Evolutionary conservation across 2,329 filamentous ascomycete species (phyloP), one percentile per base, ranked within the genome.

Genomic region (Myriangium duriaei): DNA sequence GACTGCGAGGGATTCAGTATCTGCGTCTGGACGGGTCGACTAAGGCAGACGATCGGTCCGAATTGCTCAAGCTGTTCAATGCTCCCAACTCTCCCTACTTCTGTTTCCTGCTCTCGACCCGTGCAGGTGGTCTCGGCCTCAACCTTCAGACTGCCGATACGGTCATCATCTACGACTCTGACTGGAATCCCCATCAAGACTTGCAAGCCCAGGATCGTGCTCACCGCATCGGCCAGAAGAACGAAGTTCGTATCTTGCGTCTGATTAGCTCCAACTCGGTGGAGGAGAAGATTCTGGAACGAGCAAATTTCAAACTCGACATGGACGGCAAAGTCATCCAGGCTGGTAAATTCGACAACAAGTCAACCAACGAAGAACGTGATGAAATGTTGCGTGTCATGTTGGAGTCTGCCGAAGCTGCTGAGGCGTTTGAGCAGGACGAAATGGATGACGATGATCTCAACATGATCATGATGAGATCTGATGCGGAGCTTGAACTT

Each of bases 271-370:
- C 86, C 7, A 94, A 93, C 53, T 96, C 91, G 0, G 87, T 98
- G 2, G 91, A 98, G 62, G 91, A 98, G 62, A 95, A 96, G 69
- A 98, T 98, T 56, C 68, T 98, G 37, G 91, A 96, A 59, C 81
- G 88, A 57, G 91, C 91, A 2, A 81, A 94, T 49, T 98, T 81
- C 73, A 98, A 98, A 72, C 74, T 98, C 47, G 88, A 96, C 59
- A 95, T 98, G 81, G 91, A 98, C 55, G 88, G 91, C 65, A 98
- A 98, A 62, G 87, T 98, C 56, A 98, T 98, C 50, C 91, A 98
- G 58, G 91, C 91, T 42, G 91, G 91, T 76, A 92, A 93, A 57
- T 98, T 98, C 65, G 91, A 98, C 51, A 96, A 98, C 67, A 98
- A 96, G 57, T 98, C 91, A 1, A 96, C 91, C 1, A 91, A 95